These are phyloP conservation scores for Cutaneotrichosporon sp. DNA, from an alignment of 1,284 basidiomycete species.

Conservation along the genomic window DNA sequence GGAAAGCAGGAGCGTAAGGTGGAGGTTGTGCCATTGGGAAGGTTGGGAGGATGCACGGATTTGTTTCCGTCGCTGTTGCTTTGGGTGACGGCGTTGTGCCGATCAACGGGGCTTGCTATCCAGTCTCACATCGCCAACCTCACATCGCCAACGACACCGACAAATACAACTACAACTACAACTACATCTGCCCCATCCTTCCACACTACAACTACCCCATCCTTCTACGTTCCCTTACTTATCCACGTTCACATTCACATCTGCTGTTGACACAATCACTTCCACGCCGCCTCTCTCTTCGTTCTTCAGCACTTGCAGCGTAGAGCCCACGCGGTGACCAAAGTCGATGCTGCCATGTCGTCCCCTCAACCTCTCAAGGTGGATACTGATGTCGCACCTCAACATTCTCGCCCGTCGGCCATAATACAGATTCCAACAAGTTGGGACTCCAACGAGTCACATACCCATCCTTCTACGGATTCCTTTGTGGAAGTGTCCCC, in stretches of 20 bases:
- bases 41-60: no score
- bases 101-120: no score
- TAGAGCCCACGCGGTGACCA: not conserved
- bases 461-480: conserved; percentile 1
- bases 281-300: no score
- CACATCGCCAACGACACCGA: no score
- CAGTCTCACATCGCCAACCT: no score
- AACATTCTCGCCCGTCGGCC: conserved; percentile 3
- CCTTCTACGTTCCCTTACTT: not conserved
- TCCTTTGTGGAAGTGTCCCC: conserved; percentile 7
- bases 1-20: no score
- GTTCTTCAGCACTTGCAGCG: not conserved
- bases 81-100: no score
- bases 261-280: not conserved
- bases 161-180: no score
- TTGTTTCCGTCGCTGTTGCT: no score
- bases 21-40: no score
- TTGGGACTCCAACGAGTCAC: conserved; percentile 9
- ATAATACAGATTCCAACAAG: not conserved
- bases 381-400: conserved; percentile 5
- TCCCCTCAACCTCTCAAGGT: conserved; percentile 4
- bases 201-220: not conserved
- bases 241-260: not conserved
- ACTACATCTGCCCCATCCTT: no score
- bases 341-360: conserved; percentile 1